phyloP scores from a whole-genome alignment of 1,139 yeast genomes.

The Pichia sp. region DNA sequence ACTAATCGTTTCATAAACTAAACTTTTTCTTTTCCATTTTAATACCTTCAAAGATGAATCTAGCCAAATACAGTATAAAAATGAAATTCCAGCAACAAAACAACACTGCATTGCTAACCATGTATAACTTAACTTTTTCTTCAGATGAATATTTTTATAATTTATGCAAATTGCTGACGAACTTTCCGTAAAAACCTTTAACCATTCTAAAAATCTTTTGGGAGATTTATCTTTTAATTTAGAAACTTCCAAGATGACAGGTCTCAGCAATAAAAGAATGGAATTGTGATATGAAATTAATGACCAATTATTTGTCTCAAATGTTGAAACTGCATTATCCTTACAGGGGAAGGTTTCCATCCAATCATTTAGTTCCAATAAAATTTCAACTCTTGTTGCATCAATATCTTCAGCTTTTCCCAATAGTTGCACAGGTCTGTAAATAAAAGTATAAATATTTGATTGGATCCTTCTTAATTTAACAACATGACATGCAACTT shows the following conservation, averaged over 20 bases:
- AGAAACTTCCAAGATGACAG: conserved; percentile 28
- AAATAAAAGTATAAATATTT: conserved; percentile 29
- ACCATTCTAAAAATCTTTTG: conserved; percentile 27
- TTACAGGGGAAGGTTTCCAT: conserved; percentile 28
- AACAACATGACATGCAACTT: conserved; percentile 32
- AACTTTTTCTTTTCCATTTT: conserved; percentile 23
- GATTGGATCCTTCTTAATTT: conserved; percentile 32
- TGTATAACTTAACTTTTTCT: conserved; percentile 24
- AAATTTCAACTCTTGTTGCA: conserved; percentile 26
- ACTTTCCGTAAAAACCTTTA: conserved; percentile 28
- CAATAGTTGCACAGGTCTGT: conserved; percentile 23
- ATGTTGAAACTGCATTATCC: conserved; percentile 22
- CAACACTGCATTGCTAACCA: conserved; percentile 30
- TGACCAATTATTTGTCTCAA: conserved; percentile 30
- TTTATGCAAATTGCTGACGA: conserved; percentile 28
- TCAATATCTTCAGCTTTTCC: conserved; percentile 24
- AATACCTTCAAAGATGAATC: conserved; percentile 23
- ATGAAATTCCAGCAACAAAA: conserved; percentile 30
- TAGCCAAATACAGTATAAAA: conserved; percentile 30
- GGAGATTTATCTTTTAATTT: conserved; percentile 17
- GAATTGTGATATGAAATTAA: conserved; percentile 31
- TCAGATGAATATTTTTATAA: conserved; percentile 25
- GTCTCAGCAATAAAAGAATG: conserved; percentile 27
- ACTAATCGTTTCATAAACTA: conserved; percentile 27
- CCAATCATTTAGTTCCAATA: conserved; percentile 31